A percentile compares a stretch with the other conserved stretches of the same genome.
These are phyloP conservation scores for Macadamia tetraphylla DNA, from an alignment of 164 flowering plant species.

Conservation along the genomic window DNA sequence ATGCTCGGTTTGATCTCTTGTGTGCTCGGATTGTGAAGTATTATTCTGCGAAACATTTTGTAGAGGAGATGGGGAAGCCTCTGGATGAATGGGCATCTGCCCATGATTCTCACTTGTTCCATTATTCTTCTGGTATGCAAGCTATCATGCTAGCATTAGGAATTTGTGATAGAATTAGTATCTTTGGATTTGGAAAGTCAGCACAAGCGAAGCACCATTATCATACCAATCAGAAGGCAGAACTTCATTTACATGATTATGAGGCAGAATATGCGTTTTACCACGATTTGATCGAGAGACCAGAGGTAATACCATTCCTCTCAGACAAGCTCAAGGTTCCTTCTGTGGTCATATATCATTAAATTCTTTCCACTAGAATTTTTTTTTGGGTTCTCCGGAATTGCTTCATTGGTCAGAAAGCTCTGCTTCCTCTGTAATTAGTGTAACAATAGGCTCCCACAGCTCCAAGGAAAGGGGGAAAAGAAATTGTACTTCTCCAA, in stretches of 20 bases:
- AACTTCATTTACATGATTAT: too few species aligned
- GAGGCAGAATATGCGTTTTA: too few species aligned
- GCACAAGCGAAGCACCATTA: conserved; percentile 75
- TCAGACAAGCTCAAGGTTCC: conserved; percentile 66
- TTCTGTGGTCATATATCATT: conserved; percentile 56
- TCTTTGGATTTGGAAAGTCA: conserved; percentile 92
- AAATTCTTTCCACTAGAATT: conserved; percentile 14
- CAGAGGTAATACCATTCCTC: conserved; percentile 67
- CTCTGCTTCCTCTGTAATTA: not conserved
- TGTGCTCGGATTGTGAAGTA: too few species aligned
- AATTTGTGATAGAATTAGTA: conserved; percentile 79
- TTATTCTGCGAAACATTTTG: conserved; percentile 66
- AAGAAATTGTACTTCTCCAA: not conserved
- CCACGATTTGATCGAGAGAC: conserved; percentile 52
- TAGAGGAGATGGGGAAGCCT: conserved; percentile 51
- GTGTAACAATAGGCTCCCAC: conserved; percentile 3
- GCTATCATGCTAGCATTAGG: too few species aligned
- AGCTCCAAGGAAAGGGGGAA: not conserved
- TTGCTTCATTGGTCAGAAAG: not conserved
- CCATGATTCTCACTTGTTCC: conserved; percentile 76
- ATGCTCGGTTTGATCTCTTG: conserved; percentile 75
- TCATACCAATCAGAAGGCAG: conserved; percentile 90
- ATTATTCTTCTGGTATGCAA: conserved; percentile 98
- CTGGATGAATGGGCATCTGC: conserved; percentile 56
- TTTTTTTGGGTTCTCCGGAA: not conserved